phyloP scores from a whole-genome alignment of 78 protist genomes.

The Tieghemostelium lacteum region DNA sequence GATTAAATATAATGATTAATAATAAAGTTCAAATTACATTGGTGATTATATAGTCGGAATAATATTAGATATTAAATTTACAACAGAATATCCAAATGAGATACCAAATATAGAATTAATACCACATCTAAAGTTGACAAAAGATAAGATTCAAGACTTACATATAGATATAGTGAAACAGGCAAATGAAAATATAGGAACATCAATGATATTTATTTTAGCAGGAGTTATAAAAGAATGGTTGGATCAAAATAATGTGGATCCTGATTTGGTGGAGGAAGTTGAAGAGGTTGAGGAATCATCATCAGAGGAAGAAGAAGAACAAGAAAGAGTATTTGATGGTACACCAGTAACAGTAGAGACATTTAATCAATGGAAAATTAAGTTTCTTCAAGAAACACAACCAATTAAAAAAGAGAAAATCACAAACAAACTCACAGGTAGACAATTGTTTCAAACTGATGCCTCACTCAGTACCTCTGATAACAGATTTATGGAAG shows the following conservation, averaged over 20 bases:
- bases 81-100: constrained; percentile 70
- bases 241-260: constrained; percentile 62
- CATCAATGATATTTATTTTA: constrained; percentile 69
- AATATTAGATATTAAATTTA: constrained; percentile 64
- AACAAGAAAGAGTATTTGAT: constrained; percentile 40
- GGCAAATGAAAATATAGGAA: constrained; percentile 65
- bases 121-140: constrained; percentile 21
- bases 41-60: constrained; percentile 70
- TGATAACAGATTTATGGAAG: constrained; percentile 60
- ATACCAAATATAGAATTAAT: constrained; percentile 49
- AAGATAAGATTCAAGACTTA: constrained; percentile 23
- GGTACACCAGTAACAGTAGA: constrained; percentile 56
- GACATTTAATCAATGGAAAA: constrained; percentile 52
- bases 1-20: too few relatives aligned
- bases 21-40: too few relatives aligned
- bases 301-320: constrained; percentile 13
- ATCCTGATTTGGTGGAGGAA: constrained; percentile 29
- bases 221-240: constrained; percentile 68
- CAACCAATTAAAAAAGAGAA: constrained; percentile 40
- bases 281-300: constrained; percentile 11
- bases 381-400: constrained; percentile 43
- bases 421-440: constrained; percentile 17
- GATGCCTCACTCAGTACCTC: constrained; percentile 37
- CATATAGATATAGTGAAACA: neutral
- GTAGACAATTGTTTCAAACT: constrained; percentile 56